Evolutionary conservation across 768 basidiomycete genomes (phyloP).

Genomic region (Paxillus ammoniavirescens): DNA sequence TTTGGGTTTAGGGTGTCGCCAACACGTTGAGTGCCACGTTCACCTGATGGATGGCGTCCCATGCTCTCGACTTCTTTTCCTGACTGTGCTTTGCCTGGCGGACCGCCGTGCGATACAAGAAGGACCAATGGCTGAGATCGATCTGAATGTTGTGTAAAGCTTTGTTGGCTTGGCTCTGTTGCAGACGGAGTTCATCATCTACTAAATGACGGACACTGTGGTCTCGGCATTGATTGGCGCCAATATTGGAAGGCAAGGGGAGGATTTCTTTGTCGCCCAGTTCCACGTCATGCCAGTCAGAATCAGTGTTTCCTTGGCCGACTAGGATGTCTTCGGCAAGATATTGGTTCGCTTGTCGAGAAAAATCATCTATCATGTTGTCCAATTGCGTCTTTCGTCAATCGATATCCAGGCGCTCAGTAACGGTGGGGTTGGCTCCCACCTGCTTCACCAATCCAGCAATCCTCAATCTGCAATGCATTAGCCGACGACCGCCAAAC

Average conservation of each 20-base stretch:
- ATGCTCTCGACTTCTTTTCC: neutral
- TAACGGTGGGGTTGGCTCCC: neutral
- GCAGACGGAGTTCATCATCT: neutral
- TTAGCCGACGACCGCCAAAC: too few relatives aligned
- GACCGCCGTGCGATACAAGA: neutral
- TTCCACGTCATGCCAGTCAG: too few relatives aligned
- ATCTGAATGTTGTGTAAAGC: neutral
- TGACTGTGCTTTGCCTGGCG: neutral
- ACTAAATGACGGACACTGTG: neutral
- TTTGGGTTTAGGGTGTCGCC: too few relatives aligned
- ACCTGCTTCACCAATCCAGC: neutral
- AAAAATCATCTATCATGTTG: neutral
- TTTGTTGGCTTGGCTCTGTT: neutral
- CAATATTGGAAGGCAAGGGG: neutral
- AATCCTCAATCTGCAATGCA: neutral
- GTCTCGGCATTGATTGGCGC: neutral
- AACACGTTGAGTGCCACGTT: too few relatives aligned
- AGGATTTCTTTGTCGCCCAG: neutral
- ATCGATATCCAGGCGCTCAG: neutral
- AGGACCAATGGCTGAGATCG: neutral
- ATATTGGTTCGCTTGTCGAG: neutral
- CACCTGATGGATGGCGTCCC: neutral
- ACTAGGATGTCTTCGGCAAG: too few relatives aligned
- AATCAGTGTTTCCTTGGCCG: too few relatives aligned
- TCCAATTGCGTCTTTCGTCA: neutral